Base-by-base conservation (phyloP, 2,329 filamentous ascomycete genomes). In the Coleophoma crateriformis region DNA sequence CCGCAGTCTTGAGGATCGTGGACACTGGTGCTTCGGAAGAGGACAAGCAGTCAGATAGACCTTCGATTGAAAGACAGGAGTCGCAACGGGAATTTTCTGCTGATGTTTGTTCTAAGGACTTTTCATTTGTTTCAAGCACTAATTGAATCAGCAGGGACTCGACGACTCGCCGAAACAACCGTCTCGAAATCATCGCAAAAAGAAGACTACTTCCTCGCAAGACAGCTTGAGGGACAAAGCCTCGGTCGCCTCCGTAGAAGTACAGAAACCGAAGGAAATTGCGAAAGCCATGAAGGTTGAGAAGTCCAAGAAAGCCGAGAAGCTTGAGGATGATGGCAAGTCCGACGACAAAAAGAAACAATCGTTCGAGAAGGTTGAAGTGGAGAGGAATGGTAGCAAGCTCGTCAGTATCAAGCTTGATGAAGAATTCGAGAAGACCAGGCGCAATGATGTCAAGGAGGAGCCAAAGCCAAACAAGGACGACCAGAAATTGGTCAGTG, bases 1-100 rank as follows among this genome's bases (percentile, higher is more conserved):
- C 54, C 7, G 53, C 60, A 13, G 56, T 61, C n/a, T 45, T 62
- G 39, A 60, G 54, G 44, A 62, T 63, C 52, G 58, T 64, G 19
- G 50, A 58, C 45, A 58, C 53, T 3, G 53, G 54, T 15, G 50
- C 50, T 19, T 40, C 54, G 32, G 47, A 52, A 15, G 46, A 54
- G 12, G 32, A 52, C 12, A 45, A 53, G 45, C 32, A 49, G 27
- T 49, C 54, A 27, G 27, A 46, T 13, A 55, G 56, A 44, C 56
- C 61, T 33, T 19, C 44, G 2, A 19, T 55, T 32, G 55, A 57
- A 14, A 58, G 58, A 42, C 50, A 61, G 35, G 53, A 57, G 34
- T 63, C 61, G 6, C 50, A 59, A 35, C 49, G 49, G 22, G 62
- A 63, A 43, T 63, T 60, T 40, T 56, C 54, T 38, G 61, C 57